A percentile compares a stretch with the other conserved stretches of the same genome.
These are phyloP conservation scores for Colletotrichum limetticola DNA, from an alignment of 2,329 filamentous ascomycete species.

Conservation along the genomic window DNA sequence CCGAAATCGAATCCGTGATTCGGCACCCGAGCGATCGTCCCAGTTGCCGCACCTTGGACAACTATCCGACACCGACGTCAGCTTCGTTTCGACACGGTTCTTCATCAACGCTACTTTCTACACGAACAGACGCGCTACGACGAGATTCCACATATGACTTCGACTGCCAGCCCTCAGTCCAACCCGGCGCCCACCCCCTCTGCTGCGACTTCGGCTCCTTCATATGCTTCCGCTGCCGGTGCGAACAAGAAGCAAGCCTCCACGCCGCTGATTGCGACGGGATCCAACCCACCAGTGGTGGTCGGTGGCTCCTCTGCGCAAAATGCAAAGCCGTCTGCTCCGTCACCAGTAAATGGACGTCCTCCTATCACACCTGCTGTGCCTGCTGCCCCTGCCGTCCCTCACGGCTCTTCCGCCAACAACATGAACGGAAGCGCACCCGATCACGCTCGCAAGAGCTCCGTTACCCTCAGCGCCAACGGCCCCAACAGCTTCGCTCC, in stretches of 20 bases:
- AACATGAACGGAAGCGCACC: constrained; percentile 75
- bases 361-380: constrained; percentile 76
- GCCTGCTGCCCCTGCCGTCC: constrained; percentile 70
- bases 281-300: constrained; percentile 66
- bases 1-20: constrained; percentile 44
- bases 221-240: constrained; percentile 75
- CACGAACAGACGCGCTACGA: constrained; percentile 25
- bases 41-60: constrained; percentile 28
- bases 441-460: constrained; percentile 86
- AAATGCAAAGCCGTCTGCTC: constrained; percentile 72
- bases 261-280: constrained; percentile 70
- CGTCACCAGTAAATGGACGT: constrained; percentile 88
- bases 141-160: constrained; percentile 66
- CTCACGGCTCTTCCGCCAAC: constrained; percentile 65
- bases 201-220: constrained; percentile 67
- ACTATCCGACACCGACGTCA: constrained; percentile 28
- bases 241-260: constrained; percentile 71
- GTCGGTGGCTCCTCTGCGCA: constrained; percentile 63
- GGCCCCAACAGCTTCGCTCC: constrained; percentile 79
- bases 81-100: constrained; percentile 2
- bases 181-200: constrained; percentile 67
- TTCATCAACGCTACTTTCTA: constrained; percentile 21
- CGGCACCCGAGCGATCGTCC: constrained; percentile 36
- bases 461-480: constrained; percentile 90
- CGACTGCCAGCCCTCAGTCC: constrained; percentile 65